phyloP scores from a whole-genome alignment of 768 basidiomycete species.

The Coprinellus micaceus region DNA sequence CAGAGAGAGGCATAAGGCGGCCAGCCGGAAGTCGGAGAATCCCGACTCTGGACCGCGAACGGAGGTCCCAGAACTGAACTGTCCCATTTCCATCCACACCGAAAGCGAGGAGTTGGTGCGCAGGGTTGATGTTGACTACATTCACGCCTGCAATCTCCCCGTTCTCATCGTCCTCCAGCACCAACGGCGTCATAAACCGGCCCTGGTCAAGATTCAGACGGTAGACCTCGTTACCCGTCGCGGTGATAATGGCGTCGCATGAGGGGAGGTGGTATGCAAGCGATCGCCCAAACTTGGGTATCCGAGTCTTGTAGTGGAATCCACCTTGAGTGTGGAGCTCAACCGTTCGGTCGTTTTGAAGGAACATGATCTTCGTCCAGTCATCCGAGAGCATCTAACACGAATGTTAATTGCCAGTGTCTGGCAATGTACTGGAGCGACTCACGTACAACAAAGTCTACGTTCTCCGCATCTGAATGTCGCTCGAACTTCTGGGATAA shows the following conservation, averaged over 20 bases:
- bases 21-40: constrained; percentile 56
- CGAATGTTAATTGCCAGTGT: neutral
- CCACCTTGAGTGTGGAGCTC: constrained; percentile 94
- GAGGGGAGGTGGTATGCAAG: constrained; percentile 92
- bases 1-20: constrained; percentile 43
- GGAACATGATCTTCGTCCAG: constrained; percentile 39
- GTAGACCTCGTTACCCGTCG: constrained; percentile 84
- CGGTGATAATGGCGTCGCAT: constrained; percentile 84
- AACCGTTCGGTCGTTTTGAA: constrained; percentile 93
- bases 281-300: constrained; percentile 91
- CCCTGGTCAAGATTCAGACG: constrained; percentile 96
- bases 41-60: constrained; percentile 75
- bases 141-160: constrained; percentile 81
- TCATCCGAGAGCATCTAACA: constrained; percentile 8
- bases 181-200: constrained; percentile 80
- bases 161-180: constrained; percentile 46
- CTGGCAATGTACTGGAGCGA: constrained; percentile 21
- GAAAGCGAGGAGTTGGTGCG: constrained; percentile 86
- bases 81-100: constrained; percentile 84
- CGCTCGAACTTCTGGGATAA: constrained; percentile 93
- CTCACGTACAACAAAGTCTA: constrained; percentile 93
- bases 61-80: constrained; percentile 95
- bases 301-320: constrained; percentile 86
- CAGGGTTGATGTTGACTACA: constrained; percentile 86
- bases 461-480: constrained; percentile 94